Conservation (phyloP, 768 basidiomycete species). For the Russula abietina region DNA sequence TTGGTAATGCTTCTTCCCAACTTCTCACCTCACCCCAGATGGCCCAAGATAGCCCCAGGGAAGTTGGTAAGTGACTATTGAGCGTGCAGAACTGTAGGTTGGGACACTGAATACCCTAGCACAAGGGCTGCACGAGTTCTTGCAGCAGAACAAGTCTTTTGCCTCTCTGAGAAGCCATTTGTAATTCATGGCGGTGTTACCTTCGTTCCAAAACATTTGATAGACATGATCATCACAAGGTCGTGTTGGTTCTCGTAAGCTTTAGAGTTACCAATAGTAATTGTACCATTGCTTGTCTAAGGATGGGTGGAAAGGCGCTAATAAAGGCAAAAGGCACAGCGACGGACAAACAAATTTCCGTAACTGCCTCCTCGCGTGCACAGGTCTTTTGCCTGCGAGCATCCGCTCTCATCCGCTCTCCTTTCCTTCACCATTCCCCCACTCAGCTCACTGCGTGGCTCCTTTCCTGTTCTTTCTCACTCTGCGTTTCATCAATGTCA, state of each 20-base stretch:
- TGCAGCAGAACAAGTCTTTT: not conserved
- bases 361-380: not conserved
- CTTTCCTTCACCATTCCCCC: not conserved
- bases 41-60: conserved; percentile 21
- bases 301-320: not conserved
- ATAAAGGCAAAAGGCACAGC: not conserved
- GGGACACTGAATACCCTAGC: conserved; percentile 1
- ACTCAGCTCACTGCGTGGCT: not conserved
- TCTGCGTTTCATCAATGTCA: conserved; percentile 9
- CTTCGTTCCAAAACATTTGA: not conserved
- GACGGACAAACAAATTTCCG: not conserved
- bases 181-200: not conserved
- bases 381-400: not conserved
- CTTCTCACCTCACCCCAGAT: conserved; percentile 9
- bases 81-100: not conserved
- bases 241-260: not conserved
- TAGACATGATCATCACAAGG: not conserved
- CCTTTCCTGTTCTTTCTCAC: not conserved
- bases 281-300: not conserved
- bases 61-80: conserved; percentile 21
- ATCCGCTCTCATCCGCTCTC: not conserved
- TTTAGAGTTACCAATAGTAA: not conserved
- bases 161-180: conserved; percentile 3
- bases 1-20: not conserved
- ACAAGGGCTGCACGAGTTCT: conserved; percentile 20